These are phyloP conservation scores for Phialocephala sp. DNA, from an alignment of 2,329 filamentous ascomycete species.

Conservation along the genomic window DNA sequence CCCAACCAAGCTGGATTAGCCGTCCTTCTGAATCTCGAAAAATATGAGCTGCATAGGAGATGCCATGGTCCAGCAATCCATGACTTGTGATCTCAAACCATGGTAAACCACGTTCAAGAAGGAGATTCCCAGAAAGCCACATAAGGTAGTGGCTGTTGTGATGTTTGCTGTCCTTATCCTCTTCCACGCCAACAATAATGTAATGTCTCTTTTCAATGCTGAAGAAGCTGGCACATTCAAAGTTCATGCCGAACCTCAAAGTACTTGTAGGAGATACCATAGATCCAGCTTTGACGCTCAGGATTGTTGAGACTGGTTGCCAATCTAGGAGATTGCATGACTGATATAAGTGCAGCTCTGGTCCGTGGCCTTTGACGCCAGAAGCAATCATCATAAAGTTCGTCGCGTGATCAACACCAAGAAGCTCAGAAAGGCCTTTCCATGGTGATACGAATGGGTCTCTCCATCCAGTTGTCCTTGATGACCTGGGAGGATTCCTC, in stretches of 20 bases:
- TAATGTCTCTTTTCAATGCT: constrained; percentile 31
- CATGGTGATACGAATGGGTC: constrained; percentile 34
- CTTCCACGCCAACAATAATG: constrained; percentile 32
- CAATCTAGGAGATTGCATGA: constrained; percentile 32
- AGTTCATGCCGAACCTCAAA: constrained; percentile 31
- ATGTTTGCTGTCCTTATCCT: constrained; percentile 25
- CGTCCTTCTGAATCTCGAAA: constrained; percentile 31
- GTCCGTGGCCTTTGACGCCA: constrained; percentile 26
- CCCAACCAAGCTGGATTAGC: constrained; percentile 33
- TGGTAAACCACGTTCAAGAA: constrained; percentile 28
- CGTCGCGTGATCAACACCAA: constrained; percentile 16
- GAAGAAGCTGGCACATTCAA: constrained; percentile 36
- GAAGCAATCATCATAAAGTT: constrained; percentile 35
- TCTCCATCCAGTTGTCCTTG: constrained; percentile 32
- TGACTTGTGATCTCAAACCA: constrained; percentile 31
- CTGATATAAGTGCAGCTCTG: constrained; percentile 31
- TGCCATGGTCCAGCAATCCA: constrained; percentile 32
- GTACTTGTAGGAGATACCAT: constrained; percentile 23
- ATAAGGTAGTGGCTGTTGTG: constrained; percentile 24
- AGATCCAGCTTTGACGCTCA: constrained; percentile 23
- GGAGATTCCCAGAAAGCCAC: constrained; percentile 28
- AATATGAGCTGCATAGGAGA: constrained; percentile 33
- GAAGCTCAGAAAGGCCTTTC: constrained; percentile 26
- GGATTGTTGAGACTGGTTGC: constrained; percentile 25
- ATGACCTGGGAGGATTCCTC: constrained; percentile 24